Conservation (phyloP, 768 basidiomycete species). For the Holtermannia corniformis region DNA sequence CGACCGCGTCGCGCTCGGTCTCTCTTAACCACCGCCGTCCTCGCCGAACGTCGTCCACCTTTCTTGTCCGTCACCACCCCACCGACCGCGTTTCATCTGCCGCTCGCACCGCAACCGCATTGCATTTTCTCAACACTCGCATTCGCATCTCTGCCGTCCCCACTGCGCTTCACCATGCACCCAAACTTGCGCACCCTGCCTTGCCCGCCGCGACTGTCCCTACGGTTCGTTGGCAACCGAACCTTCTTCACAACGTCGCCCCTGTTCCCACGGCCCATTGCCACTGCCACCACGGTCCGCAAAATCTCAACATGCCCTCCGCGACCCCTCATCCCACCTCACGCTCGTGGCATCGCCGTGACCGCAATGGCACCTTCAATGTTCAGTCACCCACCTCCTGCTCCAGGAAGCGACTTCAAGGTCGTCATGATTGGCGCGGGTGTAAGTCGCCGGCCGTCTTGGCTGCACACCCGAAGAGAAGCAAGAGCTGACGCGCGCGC, state of each 20-base stretch:
- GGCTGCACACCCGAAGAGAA: background rate
- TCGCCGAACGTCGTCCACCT: no score
- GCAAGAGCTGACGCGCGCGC: background rate
- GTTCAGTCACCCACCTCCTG: slow-evolving; percentile 39
- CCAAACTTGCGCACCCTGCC: slow-evolving; percentile 28
- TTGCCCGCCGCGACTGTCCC: slow-evolving; percentile 2
- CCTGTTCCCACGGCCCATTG: slow-evolving; percentile 18
- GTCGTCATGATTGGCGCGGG: slow-evolving; percentile 92
- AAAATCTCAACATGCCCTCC: no score
- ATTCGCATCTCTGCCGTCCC: no score
- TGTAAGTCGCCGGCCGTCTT: slow-evolving; percentile 18
- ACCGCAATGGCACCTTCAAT: slow-evolving; percentile 34
- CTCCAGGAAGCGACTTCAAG: slow-evolving; percentile 65
- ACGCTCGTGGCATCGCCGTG: slow-evolving; percentile 29
- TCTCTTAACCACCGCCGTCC: no score
- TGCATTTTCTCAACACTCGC: no score
- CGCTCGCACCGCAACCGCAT: no score
- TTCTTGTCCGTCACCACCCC: no score
- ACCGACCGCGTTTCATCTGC: no score
- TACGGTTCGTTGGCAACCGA: slow-evolving; percentile 6
- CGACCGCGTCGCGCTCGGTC: no score
- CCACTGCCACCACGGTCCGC: no score
- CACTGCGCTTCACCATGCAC: no score
- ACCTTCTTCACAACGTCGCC: slow-evolving; percentile 15
- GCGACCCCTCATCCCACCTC: background rate